Base-by-base conservation (phyloP, 176 grass and related monocot genomes). In the Avena atlantica region DNA sequence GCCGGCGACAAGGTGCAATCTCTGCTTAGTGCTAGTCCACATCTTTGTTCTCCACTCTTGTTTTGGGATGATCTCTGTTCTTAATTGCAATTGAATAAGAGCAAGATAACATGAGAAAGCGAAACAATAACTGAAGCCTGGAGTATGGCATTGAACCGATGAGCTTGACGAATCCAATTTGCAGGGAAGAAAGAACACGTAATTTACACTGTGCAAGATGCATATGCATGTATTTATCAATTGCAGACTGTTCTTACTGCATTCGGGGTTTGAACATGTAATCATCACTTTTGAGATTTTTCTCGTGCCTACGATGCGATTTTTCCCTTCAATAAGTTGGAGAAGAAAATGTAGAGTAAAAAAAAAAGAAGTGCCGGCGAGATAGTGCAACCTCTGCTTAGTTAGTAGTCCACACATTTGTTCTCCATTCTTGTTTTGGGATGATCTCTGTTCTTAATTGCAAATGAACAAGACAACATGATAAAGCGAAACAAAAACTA, bases 191-290 rank as follows among this genome's bases (percentile, higher is more conserved):
- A 42, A 42, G 45, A 73, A 48, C 25, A 80, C 0, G 15, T 16
- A 29, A 34, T 83, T 12, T 57, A 51, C 56, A 67, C 12, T 42
- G 19, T 19, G 37, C 67, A 72, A 44, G 1, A 74, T 24, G 37
- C 40, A 29, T 42, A 42, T 14, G 20, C 19, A 47, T 64, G 7
- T 5, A 71, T 20, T 2, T 40, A 27, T 74, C 25, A 10, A 21
- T 68, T 65, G 25, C 49, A 87, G 47, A 20, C 5, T 44, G 80
- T 3, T 72, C 63, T 84, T 74, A 21, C 81, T 74, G 40, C 25
- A 81, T 84, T 78, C 20, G 0, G 15, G 15, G 13, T 56, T 78
- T 14, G 11, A 70, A 81, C 59, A 49, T 52, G 68, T 68, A 84
- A 88, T 31, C 76, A 10, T 76, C n/a, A n/a, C n/a, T n/a, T n/a